Conservation (phyloP, 805 yeast genomes). For the Komagataella kurtzmanii region DNA sequence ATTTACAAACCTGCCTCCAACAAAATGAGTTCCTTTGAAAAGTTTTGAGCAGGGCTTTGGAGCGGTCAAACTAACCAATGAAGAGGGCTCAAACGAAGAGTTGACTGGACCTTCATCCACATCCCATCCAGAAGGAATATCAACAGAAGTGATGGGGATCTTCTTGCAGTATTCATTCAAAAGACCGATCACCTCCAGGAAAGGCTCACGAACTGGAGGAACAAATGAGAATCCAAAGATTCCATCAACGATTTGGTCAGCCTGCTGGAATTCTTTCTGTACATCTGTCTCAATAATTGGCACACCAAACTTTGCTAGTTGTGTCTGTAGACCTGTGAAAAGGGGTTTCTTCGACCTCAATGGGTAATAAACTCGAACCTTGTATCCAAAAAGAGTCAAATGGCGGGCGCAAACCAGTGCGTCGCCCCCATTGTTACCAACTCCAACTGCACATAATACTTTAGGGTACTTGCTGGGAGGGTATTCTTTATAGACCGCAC, state of each 20-base stretch:
- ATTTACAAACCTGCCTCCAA: slow-evolving; percentile 85
- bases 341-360: slow-evolving; percentile 44
- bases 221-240: slow-evolving; percentile 89
- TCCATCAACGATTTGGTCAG: slow-evolving; percentile 58
- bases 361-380: slow-evolving; percentile 73
- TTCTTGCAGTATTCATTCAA: slow-evolving; percentile 18
- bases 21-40: slow-evolving; percentile 42
- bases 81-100: slow-evolving; percentile 35
- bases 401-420: slow-evolving; percentile 95
- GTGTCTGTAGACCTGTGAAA: slow-evolving; percentile 48
- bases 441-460: slow-evolving; percentile 74
- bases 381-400: slow-evolving; percentile 63
- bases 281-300: slow-evolving; percentile 32
- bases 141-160: slow-evolving; percentile 67
- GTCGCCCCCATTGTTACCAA: slow-evolving; percentile 96
- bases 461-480: slow-evolving; percentile 33
- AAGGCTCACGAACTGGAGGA: slow-evolving; percentile 80
- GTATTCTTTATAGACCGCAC: slow-evolving; percentile 56
- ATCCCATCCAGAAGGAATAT: slow-evolving; percentile 96
- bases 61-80: slow-evolving; percentile 77
- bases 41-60: slow-evolving; percentile 73
- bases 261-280: slow-evolving; percentile 14
- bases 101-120: slow-evolving; percentile 72
- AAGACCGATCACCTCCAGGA: slow-evolving; percentile 30
- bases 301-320: slow-evolving; percentile 52